Base-by-base conservation (phyloP, 1,284 basidiomycete species). In the Ceratobasidium sp. region DNA sequence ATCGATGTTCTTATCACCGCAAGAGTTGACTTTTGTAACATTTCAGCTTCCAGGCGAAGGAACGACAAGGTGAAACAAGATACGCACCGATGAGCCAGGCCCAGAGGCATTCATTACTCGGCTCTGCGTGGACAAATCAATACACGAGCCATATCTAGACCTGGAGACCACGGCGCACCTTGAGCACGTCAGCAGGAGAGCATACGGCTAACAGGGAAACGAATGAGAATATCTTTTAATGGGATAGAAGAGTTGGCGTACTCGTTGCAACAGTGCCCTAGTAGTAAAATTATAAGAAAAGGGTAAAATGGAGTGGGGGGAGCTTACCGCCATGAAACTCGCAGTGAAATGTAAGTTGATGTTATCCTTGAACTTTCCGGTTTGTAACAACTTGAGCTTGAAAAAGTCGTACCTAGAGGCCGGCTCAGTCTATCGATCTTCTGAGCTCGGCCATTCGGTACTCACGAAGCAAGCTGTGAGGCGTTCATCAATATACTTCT, bases 41-140 rank as follows among this genome's bases (percentile, higher is more conserved):
- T 42, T 42, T 40, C 23, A 75, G 42, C 64, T 42, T 9, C 44
- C 18, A 15, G 20, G 33, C 4, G 33, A 33, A 39, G n/a, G 40
- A 40, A 53, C 46, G 78, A 49, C 7, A 18, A 2, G n/a, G 42
- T 28, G n/a, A 3, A 26, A 77, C n/a, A n/a, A 61, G 44, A 28
- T 69, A 88, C 91, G 79, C 82, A 93, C 92, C 67, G 87, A 90
- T 5, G 92, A 92, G 44, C 94, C 94, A 3, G 92, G 91, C 7
- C 94, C 94, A 1, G 93, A 92, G 0, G 95, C 95, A 83, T 94
- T 96, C 95, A 97, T 97, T 82, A 97, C 94, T 61, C 94, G 91
- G 80, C 91, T 93, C 89, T 90, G 20, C 46, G 46, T 61, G n/a
- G 56, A 15, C 1, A 56, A 68, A 46, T 73, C 7, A 46, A 15